These are phyloP conservation scores for Hygrophoropsis aurantiaca DNA, from an alignment of 768 basidiomycete species.

Conservation along the genomic window DNA sequence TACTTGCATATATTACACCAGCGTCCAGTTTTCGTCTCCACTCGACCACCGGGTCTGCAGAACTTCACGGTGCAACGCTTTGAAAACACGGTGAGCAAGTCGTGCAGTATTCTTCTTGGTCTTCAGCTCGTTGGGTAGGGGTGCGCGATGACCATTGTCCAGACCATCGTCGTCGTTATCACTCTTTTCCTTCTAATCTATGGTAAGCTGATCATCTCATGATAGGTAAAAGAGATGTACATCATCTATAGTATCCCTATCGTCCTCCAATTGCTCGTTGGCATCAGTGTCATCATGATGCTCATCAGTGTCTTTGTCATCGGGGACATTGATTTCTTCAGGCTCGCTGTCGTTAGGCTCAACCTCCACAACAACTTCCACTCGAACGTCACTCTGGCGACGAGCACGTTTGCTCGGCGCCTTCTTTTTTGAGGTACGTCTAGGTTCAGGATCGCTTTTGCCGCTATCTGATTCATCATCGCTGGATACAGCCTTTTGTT, in stretches of 20 bases:
- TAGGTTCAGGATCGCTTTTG: background rate
- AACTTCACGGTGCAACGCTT: background rate
- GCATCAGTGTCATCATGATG: no score
- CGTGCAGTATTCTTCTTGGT: slow-evolving; percentile 1
- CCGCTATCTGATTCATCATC: background rate
- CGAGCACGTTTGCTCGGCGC: background rate
- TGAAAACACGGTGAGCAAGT: background rate
- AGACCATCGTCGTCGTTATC: background rate
- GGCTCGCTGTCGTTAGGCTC: no score
- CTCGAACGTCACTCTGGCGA: background rate
- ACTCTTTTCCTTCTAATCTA: background rate
- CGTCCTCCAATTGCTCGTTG: no score
- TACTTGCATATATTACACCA: background rate
- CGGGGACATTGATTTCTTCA: no score
- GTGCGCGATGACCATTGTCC: background rate
- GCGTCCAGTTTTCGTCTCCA: background rate
- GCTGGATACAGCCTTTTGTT: no score
- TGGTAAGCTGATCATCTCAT: background rate
- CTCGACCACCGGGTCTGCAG: background rate
- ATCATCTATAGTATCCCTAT: no score
- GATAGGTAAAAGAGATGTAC: no score
- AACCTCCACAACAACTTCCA: no score
- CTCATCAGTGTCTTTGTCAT: no score
- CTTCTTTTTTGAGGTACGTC: background rate
- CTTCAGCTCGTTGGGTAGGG: background rate